Base-by-base conservation (phyloP, 2,329 filamentous ascomycete species). In the Dactylella cylindrospora region DNA sequence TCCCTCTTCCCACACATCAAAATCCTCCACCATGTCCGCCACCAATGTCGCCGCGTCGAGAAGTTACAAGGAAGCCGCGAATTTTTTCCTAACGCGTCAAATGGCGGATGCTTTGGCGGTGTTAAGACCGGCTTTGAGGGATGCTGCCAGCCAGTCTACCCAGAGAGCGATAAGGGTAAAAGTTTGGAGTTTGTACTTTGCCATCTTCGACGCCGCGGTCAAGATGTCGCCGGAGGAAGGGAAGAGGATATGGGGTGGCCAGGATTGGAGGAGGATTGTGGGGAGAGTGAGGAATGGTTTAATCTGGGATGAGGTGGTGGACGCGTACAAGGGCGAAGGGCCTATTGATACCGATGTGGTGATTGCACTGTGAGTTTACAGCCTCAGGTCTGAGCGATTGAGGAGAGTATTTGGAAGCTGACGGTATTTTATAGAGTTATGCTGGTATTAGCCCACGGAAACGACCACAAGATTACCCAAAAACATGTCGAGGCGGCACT, bases 131-230 rank as follows among this genome's bases (percentile, higher is more conserved):
- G 80, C 96, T 64, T 86, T 98, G 70, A 84, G 80, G 1, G 74
- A 78, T 53, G 76, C 72, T 15, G 75, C 78, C 41, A 74, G 75
- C 25, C 88, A 90, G 3, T 83, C 96, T 47, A 85, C 88, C 49
- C 82, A 80, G 65, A 83, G 86, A 67, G 86, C 84, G 25, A 93
- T 88, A 54, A 80, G 90, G 66, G 86, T 95, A 73, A 98, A 97
- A 74, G 86, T 97, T 66, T 98, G 93, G 93, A 95, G 90, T 73
- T 79, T 98, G 69, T 98, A 97, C 72, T 80, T 97, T 66, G 95
- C 90, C 13, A 85, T 96, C 44, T 78, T 97, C 65, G 95, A 96
- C 75, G 86, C 89, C 31, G 86, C 96, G 66, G 78, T 95, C 28
- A 91, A 97, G 70, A 78, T 97, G 70, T 89, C 90, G 52, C 79